Conservation (phyloP, 2,329 filamentous ascomycete genomes). For the Fusarium devonianum region DNA sequence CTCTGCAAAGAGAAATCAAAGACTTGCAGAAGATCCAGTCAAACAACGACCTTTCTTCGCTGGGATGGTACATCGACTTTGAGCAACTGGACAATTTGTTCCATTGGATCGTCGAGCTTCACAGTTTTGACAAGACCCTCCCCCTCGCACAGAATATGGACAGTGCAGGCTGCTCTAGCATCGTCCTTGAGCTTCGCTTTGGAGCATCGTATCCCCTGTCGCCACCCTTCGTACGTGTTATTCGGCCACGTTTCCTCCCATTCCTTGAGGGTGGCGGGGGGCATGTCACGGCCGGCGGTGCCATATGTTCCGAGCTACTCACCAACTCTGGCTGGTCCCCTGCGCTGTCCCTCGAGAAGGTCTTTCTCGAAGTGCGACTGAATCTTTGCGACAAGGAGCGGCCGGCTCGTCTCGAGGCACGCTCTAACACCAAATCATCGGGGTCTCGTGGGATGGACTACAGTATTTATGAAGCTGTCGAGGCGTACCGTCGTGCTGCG, state of each 20-base stretch:
- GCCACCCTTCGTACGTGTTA: constrained; percentile 84
- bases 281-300: constrained; percentile 83
- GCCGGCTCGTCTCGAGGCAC: constrained; percentile 73
- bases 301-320: constrained; percentile 83
- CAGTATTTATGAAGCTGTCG: constrained; percentile 71
- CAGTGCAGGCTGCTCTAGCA: constrained; percentile 63
- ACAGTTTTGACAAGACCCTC: constrained; percentile 75
- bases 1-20: constrained; percentile 60
- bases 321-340: constrained; percentile 85
- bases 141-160: constrained; percentile 81
- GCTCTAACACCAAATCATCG: background rate
- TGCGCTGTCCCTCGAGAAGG: constrained; percentile 75
- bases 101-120: constrained; percentile 90
- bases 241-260: constrained; percentile 79
- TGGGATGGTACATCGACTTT: constrained; percentile 85
- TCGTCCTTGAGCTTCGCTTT: constrained; percentile 85
- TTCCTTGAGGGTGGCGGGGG: constrained; percentile 80
- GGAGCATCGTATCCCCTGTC: constrained; percentile 76
- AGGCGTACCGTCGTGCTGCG: constrained; percentile 75
- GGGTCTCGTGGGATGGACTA: too few species aligned
- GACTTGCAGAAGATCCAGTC: constrained; percentile 70
- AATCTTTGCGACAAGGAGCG: constrained; percentile 75
- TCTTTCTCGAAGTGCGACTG: constrained; percentile 81
- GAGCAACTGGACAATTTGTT: constrained; percentile 76
- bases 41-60: constrained; percentile 64